These are phyloP conservation scores for Chlorencoelia australis DNA, from an alignment of 2,329 filamentous ascomycete genomes.

Conservation along the genomic window DNA sequence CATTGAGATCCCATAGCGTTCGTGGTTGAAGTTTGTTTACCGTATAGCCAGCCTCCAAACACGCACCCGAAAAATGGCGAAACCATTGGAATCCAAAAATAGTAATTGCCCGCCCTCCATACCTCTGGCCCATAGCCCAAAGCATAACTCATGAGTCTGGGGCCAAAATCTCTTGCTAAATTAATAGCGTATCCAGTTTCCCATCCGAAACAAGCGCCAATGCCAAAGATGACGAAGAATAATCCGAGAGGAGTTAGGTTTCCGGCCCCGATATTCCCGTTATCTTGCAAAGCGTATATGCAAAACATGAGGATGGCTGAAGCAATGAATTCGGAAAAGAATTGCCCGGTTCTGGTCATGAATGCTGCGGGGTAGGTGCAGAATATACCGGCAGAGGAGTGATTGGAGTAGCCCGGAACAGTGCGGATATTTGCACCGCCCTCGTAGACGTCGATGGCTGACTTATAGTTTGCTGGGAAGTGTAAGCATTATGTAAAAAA, in stretches of 20 bases:
- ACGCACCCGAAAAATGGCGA: constrained; percentile 55
- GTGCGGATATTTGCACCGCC: constrained; percentile 51
- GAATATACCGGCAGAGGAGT: constrained; percentile 55
- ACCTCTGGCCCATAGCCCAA: constrained; percentile 60
- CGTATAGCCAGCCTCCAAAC: constrained; percentile 58
- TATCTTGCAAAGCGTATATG: constrained; percentile 59
- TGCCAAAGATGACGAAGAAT: constrained; percentile 66
- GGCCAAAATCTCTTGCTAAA: constrained; percentile 59
- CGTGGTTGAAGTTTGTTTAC: background rate
- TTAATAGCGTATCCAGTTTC: constrained; percentile 72
- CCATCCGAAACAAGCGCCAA: constrained; percentile 66
- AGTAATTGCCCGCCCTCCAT: constrained; percentile 57
- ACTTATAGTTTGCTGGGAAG: constrained; percentile 46
- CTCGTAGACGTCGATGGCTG: constrained; percentile 57
- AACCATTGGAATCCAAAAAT: constrained; percentile 69
- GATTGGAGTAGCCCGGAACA: constrained; percentile 34
- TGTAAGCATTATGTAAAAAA: background rate
- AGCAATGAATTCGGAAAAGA: constrained; percentile 64
- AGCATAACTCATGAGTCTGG: constrained; percentile 54
- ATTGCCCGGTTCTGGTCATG: constrained; percentile 55
- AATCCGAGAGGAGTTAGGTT: constrained; percentile 48
- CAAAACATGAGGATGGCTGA: constrained; percentile 60
- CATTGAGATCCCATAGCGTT: background rate
- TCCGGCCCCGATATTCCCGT: constrained; percentile 40
- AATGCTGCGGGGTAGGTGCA: constrained; percentile 59